Evolutionary conservation across 345 rosid species (phyloP).

Genomic region (Camelina hispida): DNA sequence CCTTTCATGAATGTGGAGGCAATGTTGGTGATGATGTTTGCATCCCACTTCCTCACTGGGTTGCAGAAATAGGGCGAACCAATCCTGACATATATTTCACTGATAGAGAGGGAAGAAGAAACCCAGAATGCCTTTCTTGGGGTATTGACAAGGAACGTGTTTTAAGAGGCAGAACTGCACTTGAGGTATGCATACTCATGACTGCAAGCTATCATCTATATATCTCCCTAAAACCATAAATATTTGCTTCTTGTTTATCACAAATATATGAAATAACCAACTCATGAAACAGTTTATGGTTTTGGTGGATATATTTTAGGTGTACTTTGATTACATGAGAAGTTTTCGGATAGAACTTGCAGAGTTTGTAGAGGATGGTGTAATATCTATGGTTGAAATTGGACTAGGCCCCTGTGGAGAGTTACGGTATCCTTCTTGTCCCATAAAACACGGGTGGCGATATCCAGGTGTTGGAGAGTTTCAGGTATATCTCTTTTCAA

Average conservation of each 20-base stretch:
- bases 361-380: constrained; percentile 69
- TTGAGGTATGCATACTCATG: constrained; percentile 68
- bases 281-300: constrained; percentile 12
- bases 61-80: constrained; percentile 89
- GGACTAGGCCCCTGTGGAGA: constrained; percentile 99
- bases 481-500: constrained; percentile 61
- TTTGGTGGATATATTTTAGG: constrained; percentile 55
- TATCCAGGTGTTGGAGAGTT: constrained; percentile 99
- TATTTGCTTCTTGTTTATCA: not conserved
- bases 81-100: constrained; percentile 96
- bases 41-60: constrained; percentile 97
- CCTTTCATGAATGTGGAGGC: constrained; percentile 99
- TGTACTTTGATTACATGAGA: constrained; percentile 98
- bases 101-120: constrained; percentile 95
- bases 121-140: constrained; percentile 98
- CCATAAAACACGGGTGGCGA: constrained; percentile 98
- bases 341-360: constrained; percentile 89
- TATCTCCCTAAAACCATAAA: not conserved
- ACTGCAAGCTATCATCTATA: not conserved
- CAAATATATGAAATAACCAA: constrained; percentile 9
- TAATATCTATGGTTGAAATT: constrained; percentile 79
- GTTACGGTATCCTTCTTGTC: constrained; percentile 90
- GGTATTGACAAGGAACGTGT: constrained; percentile 95
- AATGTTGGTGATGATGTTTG: constrained; percentile 98
- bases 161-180: constrained; percentile 89